Evolutionary conservation across 176 grass and related monocot species (phyloP).

Genomic region (Miscanthus lutarioriparius): DNA sequence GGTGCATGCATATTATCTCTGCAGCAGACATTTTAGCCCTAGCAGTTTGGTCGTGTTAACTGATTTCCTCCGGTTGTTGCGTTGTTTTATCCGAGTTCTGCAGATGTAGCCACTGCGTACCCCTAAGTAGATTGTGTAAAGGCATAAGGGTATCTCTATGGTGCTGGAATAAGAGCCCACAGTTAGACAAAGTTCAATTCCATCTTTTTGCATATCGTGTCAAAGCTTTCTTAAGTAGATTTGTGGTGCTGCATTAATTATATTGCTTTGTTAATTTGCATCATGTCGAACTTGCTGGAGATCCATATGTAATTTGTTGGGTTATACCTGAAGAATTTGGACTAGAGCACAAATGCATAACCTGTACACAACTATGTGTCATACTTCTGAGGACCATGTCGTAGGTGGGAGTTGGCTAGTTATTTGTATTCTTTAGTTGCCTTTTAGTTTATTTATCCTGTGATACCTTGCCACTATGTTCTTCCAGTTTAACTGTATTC

Average conservation of each 20-base stretch:
- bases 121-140: background rate
- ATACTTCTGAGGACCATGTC: background rate
- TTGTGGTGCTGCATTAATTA: background rate
- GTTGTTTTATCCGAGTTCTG: background rate
- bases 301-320: background rate
- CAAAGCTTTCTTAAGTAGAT: background rate
- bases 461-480: background rate
- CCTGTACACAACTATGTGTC: background rate
- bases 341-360: background rate
- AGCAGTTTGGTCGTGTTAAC: too few relatives aligned
- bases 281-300: background rate
- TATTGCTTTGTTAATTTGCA: background rate
- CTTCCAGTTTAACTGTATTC: background rate
- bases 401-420: background rate
- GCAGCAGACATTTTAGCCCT: background rate
- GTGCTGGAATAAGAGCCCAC: background rate
- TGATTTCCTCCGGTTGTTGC: too few relatives aligned
- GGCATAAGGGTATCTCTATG: background rate
- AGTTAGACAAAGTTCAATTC: background rate
- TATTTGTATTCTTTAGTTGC: background rate
- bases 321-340: background rate
- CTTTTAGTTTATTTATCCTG: background rate
- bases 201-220: background rate
- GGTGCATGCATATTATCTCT: background rate
- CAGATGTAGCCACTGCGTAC: background rate